Percentiles rank a stretch among this genome's conserved stretches.
phyloP scores from a whole-genome alignment of 768 basidiomycete genomes.

The Galerina marginata region DNA sequence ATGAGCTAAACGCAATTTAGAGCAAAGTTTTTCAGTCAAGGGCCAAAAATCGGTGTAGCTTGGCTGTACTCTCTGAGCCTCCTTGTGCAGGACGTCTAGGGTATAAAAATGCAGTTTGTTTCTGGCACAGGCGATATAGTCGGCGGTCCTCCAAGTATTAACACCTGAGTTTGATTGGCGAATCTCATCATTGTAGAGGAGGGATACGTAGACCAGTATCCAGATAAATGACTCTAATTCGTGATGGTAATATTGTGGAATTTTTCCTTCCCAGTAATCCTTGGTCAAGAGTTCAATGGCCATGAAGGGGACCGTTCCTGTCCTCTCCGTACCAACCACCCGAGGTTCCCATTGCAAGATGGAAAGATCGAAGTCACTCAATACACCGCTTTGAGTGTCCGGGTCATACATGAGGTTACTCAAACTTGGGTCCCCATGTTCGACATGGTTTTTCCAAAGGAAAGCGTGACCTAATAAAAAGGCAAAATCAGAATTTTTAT shows the following conservation, averaged over 20 bases:
- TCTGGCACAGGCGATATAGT: neutral
- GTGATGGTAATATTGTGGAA: slow-evolving; percentile 32
- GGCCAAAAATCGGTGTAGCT: too few species aligned
- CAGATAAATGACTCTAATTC: slow-evolving; percentile 39
- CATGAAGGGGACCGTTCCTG: slow-evolving; percentile 37
- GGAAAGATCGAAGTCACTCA: slow-evolving; percentile 37
- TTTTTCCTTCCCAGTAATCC: slow-evolving; percentile 15
- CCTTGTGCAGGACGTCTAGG: too few species aligned
- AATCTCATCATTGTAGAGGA: neutral
- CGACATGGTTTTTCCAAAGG: slow-evolving; percentile 30
- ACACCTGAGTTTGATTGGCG: neutral
- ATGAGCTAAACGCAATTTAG: too few species aligned
- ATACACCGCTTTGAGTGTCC: slow-evolving; percentile 21
- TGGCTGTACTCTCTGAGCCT: too few species aligned
- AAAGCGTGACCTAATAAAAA: slow-evolving; percentile 26
- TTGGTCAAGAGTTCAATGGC: slow-evolving; percentile 31
- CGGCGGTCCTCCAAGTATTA: neutral
- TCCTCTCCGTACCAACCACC: slow-evolving; percentile 1
- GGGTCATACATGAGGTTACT: slow-evolving; percentile 35
- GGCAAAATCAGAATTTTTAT: neutral
- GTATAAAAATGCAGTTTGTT: neutral
- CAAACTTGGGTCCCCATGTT: slow-evolving; percentile 37
- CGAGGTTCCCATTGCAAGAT: slow-evolving; percentile 14
- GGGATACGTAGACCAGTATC: slow-evolving; percentile 27
- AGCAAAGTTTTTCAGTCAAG: too few species aligned